These are phyloP conservation scores for Orbilia oligospora DNA, from an alignment of 2,329 filamentous ascomycete genomes.

Conservation along the genomic window DNA sequence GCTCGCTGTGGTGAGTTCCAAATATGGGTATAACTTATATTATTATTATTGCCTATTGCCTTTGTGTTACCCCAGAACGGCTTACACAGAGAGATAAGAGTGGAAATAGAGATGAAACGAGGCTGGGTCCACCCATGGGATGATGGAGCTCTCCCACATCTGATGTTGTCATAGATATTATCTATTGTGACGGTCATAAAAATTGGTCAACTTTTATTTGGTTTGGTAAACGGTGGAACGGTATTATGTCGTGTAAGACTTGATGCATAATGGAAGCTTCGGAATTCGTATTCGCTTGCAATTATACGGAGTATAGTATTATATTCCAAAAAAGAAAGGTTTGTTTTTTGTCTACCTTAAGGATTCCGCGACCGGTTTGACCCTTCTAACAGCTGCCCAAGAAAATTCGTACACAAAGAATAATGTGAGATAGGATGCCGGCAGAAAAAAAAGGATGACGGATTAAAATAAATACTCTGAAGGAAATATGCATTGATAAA, in stretches of 20 bases:
- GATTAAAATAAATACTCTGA: constrained; percentile 48
- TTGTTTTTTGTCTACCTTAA: constrained; percentile 39
- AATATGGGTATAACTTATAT: constrained; percentile 31
- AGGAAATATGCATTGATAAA: constrained; percentile 23
- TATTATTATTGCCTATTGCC: constrained; percentile 46
- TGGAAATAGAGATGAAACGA: constrained; percentile 43
- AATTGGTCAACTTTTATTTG: not conserved
- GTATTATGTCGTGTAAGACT: constrained; percentile 14
- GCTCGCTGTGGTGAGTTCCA: constrained; percentile 28
- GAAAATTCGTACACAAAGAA: constrained; percentile 57
- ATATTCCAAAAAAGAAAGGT: constrained; percentile 16
- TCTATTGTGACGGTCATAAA: constrained; percentile 14
- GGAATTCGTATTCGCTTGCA: constrained; percentile 28
- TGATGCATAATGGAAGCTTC: constrained; percentile 14
- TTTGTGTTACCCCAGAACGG: constrained; percentile 47
- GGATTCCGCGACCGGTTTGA: constrained; percentile 16
- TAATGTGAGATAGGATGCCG: constrained; percentile 32
- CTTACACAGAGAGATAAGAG: constrained; percentile 43
- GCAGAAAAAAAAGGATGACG: constrained; percentile 17
- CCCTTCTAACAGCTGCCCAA: constrained; percentile 43
- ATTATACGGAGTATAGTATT: not conserved
- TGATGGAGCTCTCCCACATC: constrained; percentile 45
- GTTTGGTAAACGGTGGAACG: constrained; percentile 10
- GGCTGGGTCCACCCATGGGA: constrained; percentile 14
- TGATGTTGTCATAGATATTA: constrained; percentile 38